Percentiles rank a stretch among this genome's conserved stretches.
Evolutionary conservation across 2,329 filamentous ascomycete genomes (phyloP).

Genomic region (Rhexocercosporidium sp.): DNA sequence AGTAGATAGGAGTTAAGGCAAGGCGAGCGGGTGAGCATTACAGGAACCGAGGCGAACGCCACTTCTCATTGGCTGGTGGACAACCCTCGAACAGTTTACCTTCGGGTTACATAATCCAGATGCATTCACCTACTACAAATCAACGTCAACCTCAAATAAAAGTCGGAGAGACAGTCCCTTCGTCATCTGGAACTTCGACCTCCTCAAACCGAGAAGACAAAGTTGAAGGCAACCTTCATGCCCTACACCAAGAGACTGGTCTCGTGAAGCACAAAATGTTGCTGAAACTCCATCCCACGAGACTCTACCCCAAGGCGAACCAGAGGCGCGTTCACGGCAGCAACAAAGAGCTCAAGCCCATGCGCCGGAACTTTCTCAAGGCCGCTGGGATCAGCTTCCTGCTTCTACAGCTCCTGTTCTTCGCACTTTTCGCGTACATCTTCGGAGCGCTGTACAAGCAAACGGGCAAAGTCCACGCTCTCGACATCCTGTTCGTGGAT

Average conservation of each 20-base stretch:
- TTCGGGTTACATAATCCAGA: not conserved
- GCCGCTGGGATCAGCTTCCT: constrained; percentile 31
- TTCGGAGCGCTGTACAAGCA: constrained; percentile 43
- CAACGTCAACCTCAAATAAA: not conserved
- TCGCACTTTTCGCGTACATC: constrained; percentile 40
- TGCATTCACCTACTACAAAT: not conserved
- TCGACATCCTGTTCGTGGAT: constrained; percentile 65
- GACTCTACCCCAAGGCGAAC: constrained; percentile 25
- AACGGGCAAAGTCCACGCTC: constrained; percentile 42
- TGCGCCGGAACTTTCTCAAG: constrained; percentile 26
- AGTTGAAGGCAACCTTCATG: not conserved
- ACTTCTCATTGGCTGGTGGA: constrained; percentile 1
- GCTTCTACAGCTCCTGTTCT: constrained; percentile 33
- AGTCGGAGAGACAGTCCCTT: not conserved
- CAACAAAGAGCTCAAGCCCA: constrained; percentile 12
- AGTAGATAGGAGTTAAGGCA: constrained; percentile 2
- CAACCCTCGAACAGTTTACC: not conserved
- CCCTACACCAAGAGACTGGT: not conserved
- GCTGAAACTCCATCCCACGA: not conserved
- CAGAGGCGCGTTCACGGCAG: constrained; percentile 23
- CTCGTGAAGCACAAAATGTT: constrained; percentile 2
- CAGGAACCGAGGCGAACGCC: not conserved
- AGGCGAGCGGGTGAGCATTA: not conserved
- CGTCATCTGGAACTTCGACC: constrained; percentile 1
- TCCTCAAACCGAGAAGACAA: not conserved